Evolutionary conservation across 176 grass and related monocot species (phyloP), one percentile per base, ranked within the genome.

Genomic region (Juncus inflexus): DNA sequence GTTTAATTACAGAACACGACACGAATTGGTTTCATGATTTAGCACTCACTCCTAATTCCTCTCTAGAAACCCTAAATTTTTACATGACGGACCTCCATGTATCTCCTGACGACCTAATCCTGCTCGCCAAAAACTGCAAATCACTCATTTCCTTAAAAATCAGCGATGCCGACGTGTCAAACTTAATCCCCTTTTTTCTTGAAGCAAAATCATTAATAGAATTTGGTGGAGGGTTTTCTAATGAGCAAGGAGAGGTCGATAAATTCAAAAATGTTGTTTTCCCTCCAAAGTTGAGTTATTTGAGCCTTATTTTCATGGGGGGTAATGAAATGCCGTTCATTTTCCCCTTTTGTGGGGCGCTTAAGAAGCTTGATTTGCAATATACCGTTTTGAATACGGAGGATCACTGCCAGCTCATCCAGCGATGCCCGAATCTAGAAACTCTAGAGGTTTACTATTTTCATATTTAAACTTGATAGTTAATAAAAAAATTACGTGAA

Each of bases 301-400:
- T 99, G 40, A 80, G 83, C 16, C 88, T 92, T 72, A 77, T 78
- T 9, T 92, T 39, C 80, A 90, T 92, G 88, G 94, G 82, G 10
- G 84, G 68, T 41, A 86, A 82, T 73, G 83, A 92, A 40, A 81
- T 92, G 77, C 58, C 76, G 11, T 55, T 76, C 16, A 51, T 92
- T 45, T 86, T 81, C 39, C 88, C 80, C 41, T 71, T 91, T 72
- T 88, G 76, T 66, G 55, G 9, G 28, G 78, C 79, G 65, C 87
- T 97, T 4, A 86, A 89, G 77, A 97, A 89, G 67, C 83, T 97
- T 42, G 88, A 89, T 69, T 74, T 97, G 75, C 94, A 84, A 50
- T 97, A 80, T 69, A 86, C 80, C 71, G 74, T 86, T 65, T 87
- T 97, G 60, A 89, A 74, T 40, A 97, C 88, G 1, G 91, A 97